These are phyloP conservation scores for Paradendryphiella salina DNA, from an alignment of 2,329 filamentous ascomycete genomes.

Conservation along the genomic window DNA sequence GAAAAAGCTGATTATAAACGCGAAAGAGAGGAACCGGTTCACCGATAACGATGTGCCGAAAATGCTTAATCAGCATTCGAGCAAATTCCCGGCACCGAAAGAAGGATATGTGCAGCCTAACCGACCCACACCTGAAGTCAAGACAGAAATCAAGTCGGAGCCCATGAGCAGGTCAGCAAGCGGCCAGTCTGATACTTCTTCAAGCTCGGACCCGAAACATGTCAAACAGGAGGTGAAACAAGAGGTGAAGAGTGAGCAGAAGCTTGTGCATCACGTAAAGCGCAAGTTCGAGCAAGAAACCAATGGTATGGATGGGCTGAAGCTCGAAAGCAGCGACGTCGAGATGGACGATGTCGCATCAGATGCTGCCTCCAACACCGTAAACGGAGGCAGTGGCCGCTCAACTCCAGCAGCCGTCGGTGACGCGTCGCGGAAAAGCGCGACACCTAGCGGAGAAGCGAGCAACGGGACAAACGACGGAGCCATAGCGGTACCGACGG, in stretches of 20 bases:
- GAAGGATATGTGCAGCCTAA: conserved; percentile 29
- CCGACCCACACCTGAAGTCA: conserved; percentile 25
- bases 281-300: conserved; percentile 69
- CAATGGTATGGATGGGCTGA: conserved; percentile 68
- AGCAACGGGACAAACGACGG: conserved; percentile 12
- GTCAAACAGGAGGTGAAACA: conserved; percentile 27
- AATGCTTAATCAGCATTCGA: conserved; percentile 59
- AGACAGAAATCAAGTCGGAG: conserved; percentile 29
- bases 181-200: conserved; percentile 23
- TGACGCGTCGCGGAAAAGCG: conserved; percentile 21
- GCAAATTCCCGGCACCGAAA: conserved; percentile 43
- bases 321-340: conserved; percentile 34
- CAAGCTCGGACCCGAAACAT: conserved; percentile 10
- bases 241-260: conserved; percentile 41
- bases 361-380: conserved; percentile 27
- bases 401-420: conserved; percentile 33
- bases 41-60: conserved; percentile 67
- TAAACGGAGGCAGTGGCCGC: conserved; percentile 29
- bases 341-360: conserved; percentile 38
- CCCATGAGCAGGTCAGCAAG: conserved; percentile 31
- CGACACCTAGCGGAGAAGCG: conserved; percentile 18
- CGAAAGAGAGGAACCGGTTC: conserved; percentile 72
- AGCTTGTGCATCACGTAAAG: conserved; percentile 79
- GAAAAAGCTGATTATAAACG: conserved; percentile 82
- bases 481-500: conserved; percentile 8